A percentile compares a stretch with the other conserved stretches of the same genome.
phyloP scores from a whole-genome alignment of 345 rosid genomes.

The Diplotaxis tenuifolia region DNA sequence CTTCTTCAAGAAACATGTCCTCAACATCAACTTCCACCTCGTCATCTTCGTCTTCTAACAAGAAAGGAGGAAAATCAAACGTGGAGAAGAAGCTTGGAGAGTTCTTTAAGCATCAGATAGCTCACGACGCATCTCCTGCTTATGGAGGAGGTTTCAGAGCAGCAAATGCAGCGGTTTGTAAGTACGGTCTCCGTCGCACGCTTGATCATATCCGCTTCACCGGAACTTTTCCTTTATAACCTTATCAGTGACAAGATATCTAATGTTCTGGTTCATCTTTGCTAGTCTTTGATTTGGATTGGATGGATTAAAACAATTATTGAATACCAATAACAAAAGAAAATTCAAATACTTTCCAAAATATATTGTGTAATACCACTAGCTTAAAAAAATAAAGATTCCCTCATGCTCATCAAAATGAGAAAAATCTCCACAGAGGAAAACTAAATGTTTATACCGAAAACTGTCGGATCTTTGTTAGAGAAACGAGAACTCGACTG shows the following conservation, averaged over 20 bases:
- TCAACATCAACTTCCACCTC: slow-evolving; percentile 50
- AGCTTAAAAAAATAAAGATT: too few relatives aligned
- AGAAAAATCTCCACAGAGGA: too few relatives aligned
- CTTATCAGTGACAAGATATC: neutral
- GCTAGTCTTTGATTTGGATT: slow-evolving; percentile 12
- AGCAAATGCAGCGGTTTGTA: slow-evolving; percentile 79
- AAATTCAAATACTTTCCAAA: neutral
- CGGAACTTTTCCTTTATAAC: slow-evolving; percentile 48
- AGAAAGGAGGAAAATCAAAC: slow-evolving; percentile 69
- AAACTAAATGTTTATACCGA: too few relatives aligned
- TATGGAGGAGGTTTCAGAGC: slow-evolving; percentile 90
- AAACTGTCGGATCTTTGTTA: too few relatives aligned
- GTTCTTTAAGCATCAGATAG: slow-evolving; percentile 85
- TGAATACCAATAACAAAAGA: neutral
- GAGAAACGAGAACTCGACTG: too few relatives aligned
- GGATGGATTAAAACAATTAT: neutral
- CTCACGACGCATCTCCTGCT: slow-evolving; percentile 79
- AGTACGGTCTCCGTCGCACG: slow-evolving; percentile 55
- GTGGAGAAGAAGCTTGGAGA: slow-evolving; percentile 78
- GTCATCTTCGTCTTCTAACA: slow-evolving; percentile 54
- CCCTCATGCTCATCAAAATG: too few relatives aligned
- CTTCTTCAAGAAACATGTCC: slow-evolving; percentile 48
- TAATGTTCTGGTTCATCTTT: neutral
- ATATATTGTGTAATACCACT: too few relatives aligned
- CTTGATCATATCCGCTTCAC: slow-evolving; percentile 58